Evolutionary conservation across 106 monocot genomes (phyloP).

Genomic region (Dendrobium officinale): DNA sequence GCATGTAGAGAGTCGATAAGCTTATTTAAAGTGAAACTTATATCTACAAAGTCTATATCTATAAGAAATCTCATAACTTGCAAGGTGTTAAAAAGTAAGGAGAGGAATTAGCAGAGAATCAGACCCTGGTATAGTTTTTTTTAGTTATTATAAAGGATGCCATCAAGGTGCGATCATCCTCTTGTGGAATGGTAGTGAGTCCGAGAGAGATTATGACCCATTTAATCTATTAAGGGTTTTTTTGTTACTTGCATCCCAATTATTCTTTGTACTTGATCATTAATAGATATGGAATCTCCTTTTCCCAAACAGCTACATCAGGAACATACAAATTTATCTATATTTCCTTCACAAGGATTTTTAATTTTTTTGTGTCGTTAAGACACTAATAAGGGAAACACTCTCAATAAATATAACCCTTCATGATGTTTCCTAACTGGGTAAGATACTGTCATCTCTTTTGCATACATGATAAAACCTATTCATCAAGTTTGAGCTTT

Average conservation of each 20-base stretch:
- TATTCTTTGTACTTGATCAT: background rate
- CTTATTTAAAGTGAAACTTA: background rate
- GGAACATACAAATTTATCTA: background rate
- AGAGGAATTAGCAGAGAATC: background rate
- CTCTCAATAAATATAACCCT: background rate
- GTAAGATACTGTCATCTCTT: background rate
- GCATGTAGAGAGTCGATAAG: background rate
- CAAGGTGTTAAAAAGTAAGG: background rate
- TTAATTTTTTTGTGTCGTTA: background rate
- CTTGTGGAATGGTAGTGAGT: too few species aligned
- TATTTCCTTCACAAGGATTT: background rate
- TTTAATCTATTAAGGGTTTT: too few species aligned
- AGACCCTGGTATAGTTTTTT: background rate
- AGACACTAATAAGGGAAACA: background rate
- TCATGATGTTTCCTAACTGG: background rate
- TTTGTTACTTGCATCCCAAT: background rate
- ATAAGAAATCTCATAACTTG: background rate
- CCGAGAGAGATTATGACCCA: too few species aligned
- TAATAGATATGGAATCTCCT: background rate
- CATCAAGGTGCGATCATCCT: background rate
- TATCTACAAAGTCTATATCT: background rate
- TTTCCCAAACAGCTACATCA: background rate
- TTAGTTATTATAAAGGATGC: background rate
- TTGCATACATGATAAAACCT: background rate
- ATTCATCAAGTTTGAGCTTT: background rate